These are phyloP conservation scores for Pseudonitzschia pungens DNA, from an alignment of 108 stramenopile species.

Conservation along the genomic window DNA sequence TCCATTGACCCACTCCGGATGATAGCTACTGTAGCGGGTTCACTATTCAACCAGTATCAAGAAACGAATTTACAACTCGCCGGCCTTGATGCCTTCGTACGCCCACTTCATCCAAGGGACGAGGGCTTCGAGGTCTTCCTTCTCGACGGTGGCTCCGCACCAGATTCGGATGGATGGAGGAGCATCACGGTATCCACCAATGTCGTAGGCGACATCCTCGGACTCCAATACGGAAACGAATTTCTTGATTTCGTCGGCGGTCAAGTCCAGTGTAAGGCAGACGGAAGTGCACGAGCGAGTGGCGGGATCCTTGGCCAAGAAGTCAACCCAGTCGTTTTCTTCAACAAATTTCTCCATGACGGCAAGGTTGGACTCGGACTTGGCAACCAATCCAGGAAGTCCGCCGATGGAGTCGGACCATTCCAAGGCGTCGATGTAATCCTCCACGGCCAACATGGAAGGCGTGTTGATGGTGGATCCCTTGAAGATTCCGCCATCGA, in stretches of 20 bases:
- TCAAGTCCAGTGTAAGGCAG: conserved; percentile 93
- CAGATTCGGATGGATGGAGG: conserved; percentile 99
- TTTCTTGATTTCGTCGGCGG: conserved; percentile 93
- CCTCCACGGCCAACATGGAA: conserved; percentile 98
- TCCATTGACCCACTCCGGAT: background rate
- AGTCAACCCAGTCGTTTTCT: conserved; percentile 94
- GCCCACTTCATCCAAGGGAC: conserved; percentile 99
- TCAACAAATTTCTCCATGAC: conserved; percentile 93
- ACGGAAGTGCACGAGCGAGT: conserved; percentile 95
- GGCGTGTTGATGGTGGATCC: conserved; percentile 99
- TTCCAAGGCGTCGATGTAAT: conserved; percentile 98
- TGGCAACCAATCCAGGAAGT: conserved; percentile 88
- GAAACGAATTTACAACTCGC: conserved; percentile 12
- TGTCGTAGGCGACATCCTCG: conserved; percentile 95
- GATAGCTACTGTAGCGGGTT: background rate
- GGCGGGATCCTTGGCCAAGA: conserved; percentile 96
- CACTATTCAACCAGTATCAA: background rate
- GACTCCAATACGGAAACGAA: conserved; percentile 91
- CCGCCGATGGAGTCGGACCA: conserved; percentile 97
- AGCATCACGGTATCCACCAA: conserved; percentile 99
- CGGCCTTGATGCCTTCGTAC: conserved; percentile 79
- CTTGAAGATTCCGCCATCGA: conserved; percentile 92
- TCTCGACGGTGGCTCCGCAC: conserved; percentile 99
- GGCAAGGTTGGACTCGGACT: conserved; percentile 86
- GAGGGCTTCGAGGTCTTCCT: conserved; percentile 93